phyloP scores from a whole-genome alignment of 768 basidiomycete genomes.

The Pholiota conissans region DNA sequence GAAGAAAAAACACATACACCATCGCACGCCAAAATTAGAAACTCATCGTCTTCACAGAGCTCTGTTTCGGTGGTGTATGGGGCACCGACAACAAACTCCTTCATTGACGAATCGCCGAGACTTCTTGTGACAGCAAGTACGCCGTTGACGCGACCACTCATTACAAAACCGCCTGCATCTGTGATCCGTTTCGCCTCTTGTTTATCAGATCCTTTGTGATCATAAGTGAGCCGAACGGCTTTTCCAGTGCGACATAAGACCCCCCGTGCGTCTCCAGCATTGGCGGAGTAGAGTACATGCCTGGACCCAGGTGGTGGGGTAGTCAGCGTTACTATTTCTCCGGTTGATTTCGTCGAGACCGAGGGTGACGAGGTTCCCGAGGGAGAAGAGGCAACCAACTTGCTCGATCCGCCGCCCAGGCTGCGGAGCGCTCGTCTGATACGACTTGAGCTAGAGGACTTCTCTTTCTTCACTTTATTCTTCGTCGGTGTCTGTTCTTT shows the following conservation, averaged over 20 bases:
- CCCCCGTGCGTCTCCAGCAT: slow-evolving; percentile 94
- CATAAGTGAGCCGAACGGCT: slow-evolving; percentile 93
- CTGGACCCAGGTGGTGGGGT: slow-evolving; percentile 54
- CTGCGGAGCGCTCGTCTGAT: slow-evolving; percentile 57
- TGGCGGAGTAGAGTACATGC: slow-evolving; percentile 91
- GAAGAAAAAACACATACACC: slow-evolving; percentile 62
- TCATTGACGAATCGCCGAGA: slow-evolving; percentile 97
- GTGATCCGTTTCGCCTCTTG: slow-evolving; percentile 98
- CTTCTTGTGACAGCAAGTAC: slow-evolving; percentile 96
- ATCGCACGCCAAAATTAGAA: slow-evolving; percentile 94
- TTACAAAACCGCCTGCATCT: slow-evolving; percentile 97
- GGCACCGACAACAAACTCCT: slow-evolving; percentile 97
- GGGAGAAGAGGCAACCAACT: slow-evolving; percentile 28
- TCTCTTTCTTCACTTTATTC: slow-evolving; percentile 44
- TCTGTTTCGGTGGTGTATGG: slow-evolving; percentile 99
- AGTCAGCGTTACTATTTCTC: slow-evolving; percentile 29
- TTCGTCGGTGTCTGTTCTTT: slow-evolving; percentile 26
- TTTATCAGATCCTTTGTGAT: slow-evolving; percentile 96
- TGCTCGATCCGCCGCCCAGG: slow-evolving; percentile 39
- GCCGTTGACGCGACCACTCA: slow-evolving; percentile 98
- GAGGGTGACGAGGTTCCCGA: slow-evolving; percentile 36
- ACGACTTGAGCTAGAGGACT: slow-evolving; percentile 46
- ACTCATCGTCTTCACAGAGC: slow-evolving; percentile 88
- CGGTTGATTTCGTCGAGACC: slow-evolving; percentile 25
- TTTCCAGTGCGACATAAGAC: slow-evolving; percentile 90